Conservation (phyloP, 192 early-diverging fungal genomes). For the Pilaira anomala region DNA sequence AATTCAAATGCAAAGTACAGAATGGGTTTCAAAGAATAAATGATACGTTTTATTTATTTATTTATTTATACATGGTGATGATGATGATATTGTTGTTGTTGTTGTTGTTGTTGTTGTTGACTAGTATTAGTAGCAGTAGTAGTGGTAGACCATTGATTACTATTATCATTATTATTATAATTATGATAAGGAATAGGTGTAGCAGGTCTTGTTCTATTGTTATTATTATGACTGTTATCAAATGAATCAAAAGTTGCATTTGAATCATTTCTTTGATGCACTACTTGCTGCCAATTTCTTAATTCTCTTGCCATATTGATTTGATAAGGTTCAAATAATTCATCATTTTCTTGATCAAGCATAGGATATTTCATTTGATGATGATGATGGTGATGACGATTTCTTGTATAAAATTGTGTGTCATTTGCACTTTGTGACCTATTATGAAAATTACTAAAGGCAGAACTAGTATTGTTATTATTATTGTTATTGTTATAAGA, state of each 20-base stretch:
- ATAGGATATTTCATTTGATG: neutral
- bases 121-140: too few species aligned
- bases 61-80: neutral
- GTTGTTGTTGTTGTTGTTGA: neutral
- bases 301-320: slow-evolving; percentile 1
- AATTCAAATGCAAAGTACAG: slow-evolving; percentile 85
- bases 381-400: neutral
- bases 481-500: neutral
- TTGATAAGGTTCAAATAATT: neutral
- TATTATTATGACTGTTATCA: slow-evolving; percentile 4
- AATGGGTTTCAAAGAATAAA: slow-evolving; percentile 53
- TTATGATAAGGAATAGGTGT: neutral
- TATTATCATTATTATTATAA: too few species aligned
- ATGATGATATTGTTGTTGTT: neutral
- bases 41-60: slow-evolving; percentile 3
- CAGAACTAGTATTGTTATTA: too few species aligned
- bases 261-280: slow-evolving; percentile 11
- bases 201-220: neutral
- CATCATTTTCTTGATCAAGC: neutral
- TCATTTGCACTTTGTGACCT: slow-evolving; percentile 25
- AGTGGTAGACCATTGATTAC: neutral
- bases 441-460: slow-evolving; percentile 1
- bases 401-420: neutral
- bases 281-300: slow-evolving; percentile 20
- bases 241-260: slow-evolving; percentile 10